Conservation (phyloP, 148 eudicot genomes). For the Amaranthus palmeri region DNA sequence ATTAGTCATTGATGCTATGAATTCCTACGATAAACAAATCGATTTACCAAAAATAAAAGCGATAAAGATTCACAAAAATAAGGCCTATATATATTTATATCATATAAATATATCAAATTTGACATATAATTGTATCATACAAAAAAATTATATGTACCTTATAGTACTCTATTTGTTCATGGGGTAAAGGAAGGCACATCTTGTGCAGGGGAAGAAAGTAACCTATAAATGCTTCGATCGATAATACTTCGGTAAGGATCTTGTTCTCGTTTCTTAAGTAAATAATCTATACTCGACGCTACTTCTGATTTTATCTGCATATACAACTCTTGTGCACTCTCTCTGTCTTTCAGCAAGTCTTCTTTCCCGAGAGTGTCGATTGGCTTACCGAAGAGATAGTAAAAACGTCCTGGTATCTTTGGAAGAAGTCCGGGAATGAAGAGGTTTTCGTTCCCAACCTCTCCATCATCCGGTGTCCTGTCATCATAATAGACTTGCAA, state of each 20-base stretch:
- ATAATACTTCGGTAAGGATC: constrained; percentile 72
- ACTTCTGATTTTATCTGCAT: constrained; percentile 54
- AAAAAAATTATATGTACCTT: constrained; percentile 15
- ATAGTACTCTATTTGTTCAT: constrained; percentile 20
- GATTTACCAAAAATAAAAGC: not conserved
- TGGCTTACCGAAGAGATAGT: constrained; percentile 72
- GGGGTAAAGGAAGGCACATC: constrained; percentile 64
- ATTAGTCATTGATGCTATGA: not conserved
- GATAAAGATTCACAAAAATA: not conserved
- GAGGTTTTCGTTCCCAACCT: constrained; percentile 60
- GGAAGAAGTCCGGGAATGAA: constrained; percentile 65
- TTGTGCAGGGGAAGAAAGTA: constrained; percentile 27
- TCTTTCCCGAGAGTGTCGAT: constrained; percentile 58
- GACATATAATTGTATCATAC: not conserved
- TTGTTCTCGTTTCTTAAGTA: constrained; percentile 62
- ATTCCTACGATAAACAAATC: not conserved
- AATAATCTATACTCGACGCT: constrained; percentile 43
- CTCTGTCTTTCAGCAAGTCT: constrained; percentile 45
- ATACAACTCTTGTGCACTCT: constrained; percentile 54
- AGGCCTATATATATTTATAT: not conserved
- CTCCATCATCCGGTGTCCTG: constrained; percentile 57
- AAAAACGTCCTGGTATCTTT: constrained; percentile 76
- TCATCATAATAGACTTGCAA: constrained; percentile 6
- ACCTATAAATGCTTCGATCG: constrained; percentile 48
- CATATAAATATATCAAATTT: constrained; percentile 6